phyloP scores from a whole-genome alignment of 2,329 filamentous ascomycete genomes.

The Herpotrichia juniperi region DNA sequence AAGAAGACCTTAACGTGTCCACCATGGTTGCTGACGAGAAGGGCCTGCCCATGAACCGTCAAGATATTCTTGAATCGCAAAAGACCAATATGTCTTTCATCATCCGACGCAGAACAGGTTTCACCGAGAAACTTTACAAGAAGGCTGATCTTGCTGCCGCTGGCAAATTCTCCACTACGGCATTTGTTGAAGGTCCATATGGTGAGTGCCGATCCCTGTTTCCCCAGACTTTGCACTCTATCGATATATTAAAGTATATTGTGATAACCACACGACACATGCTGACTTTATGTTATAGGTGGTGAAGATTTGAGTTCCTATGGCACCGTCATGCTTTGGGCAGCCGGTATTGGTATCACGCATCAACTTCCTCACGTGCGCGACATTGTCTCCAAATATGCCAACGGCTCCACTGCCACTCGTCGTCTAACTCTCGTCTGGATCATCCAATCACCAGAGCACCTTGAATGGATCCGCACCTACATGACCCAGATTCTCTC shows the following conservation, averaged over 20 bases:
- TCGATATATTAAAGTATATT: slow-evolving; percentile 25
- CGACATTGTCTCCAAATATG: slow-evolving; percentile 63
- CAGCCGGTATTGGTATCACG: slow-evolving; percentile 92
- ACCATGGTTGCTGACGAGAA: slow-evolving; percentile 48
- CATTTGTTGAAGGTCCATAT: slow-evolving; percentile 89
- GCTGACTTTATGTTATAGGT: slow-evolving; percentile 50
- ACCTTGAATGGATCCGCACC: slow-evolving; percentile 90
- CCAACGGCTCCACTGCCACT: slow-evolving; percentile 77
- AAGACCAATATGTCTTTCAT: slow-evolving; percentile 76
- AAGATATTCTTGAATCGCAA: slow-evolving; percentile 58
- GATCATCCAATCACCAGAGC: slow-evolving; percentile 88
- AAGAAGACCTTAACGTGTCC: slow-evolving; percentile 42
- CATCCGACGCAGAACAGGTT: slow-evolving; percentile 84
- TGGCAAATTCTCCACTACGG: slow-evolving; percentile 66
- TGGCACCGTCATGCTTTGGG: slow-evolving; percentile 88
- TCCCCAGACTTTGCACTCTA: slow-evolving; percentile 30
- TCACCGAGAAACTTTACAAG: slow-evolving; percentile 82
- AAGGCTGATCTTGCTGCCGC: slow-evolving; percentile 63
- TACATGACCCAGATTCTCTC: slow-evolving; percentile 87
- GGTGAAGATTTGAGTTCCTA: slow-evolving; percentile 89
- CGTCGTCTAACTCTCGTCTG: slow-evolving; percentile 84
- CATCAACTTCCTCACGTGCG: slow-evolving; percentile 90
- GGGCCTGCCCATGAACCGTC: slow-evolving; percentile 53
- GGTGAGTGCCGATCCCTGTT: slow-evolving; percentile 43
- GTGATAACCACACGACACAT: slow-evolving; percentile 22